Percentiles rank a stretch among this genome's conserved stretches.
phyloP scores from a whole-genome alignment of 106 monocot species.

The Apostasia shenzhenica region DNA sequence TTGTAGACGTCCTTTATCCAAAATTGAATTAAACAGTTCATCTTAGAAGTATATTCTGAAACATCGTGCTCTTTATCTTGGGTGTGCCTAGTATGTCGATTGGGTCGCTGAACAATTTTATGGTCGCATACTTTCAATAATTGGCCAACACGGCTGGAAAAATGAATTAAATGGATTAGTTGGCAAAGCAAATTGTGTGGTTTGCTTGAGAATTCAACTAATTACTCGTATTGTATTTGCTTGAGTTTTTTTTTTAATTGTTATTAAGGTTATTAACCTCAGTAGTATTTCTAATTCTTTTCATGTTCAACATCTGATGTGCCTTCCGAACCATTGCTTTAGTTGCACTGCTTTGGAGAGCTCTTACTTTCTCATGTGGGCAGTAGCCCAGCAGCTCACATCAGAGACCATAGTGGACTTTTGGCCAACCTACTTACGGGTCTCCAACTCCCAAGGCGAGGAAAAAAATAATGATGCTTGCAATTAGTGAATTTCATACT shows the following conservation, averaged over 20 bases:
- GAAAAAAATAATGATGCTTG: not conserved
- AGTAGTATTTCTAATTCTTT: not conserved
- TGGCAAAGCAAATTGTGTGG: not conserved
- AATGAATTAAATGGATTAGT: not conserved
- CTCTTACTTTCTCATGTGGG: constrained; percentile 33
- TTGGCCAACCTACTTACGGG: constrained; percentile 64
- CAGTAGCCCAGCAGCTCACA: constrained; percentile 31
- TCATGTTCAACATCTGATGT: not conserved
- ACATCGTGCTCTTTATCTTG: too few relatives aligned
- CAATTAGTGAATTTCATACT: not conserved
- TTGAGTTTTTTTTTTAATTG: not conserved
- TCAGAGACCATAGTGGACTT: constrained; percentile 45
- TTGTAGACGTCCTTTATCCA: too few relatives aligned
- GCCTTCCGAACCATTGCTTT: constrained; percentile 1
- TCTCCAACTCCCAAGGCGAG: constrained; percentile 81
- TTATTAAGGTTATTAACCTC: not conserved
- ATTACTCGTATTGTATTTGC: not conserved
- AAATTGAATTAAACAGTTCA: too few relatives aligned
- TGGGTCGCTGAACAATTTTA: too few relatives aligned
- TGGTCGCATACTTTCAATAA: too few relatives aligned
- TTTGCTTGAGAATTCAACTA: not conserved
- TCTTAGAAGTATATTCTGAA: too few relatives aligned
- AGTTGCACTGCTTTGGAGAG: constrained; percentile 93
- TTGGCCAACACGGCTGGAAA: too few relatives aligned
- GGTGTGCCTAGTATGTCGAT: too few relatives aligned